Base-by-base conservation (phyloP, 495 filamentous ascomycete species). In the Chaetomidium leptoderma region DNA sequence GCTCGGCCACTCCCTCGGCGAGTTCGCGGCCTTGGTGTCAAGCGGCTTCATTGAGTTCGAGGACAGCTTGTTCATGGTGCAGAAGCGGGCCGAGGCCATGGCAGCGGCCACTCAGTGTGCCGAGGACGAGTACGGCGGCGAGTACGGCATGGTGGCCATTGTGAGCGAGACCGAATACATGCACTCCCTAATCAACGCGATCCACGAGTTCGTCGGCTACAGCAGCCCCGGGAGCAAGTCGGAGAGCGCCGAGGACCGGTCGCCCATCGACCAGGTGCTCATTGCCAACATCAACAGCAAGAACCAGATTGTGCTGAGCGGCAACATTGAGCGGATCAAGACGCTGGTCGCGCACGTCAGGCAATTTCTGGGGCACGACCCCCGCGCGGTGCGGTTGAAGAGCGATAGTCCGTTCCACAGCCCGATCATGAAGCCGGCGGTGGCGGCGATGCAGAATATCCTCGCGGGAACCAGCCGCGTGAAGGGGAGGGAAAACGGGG, bases 221-320 rank as follows among this genome's bases (percentile, higher is more conserved):
- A 74, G 80, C 26, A 81, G 78, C 51, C 74, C 81, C 9, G 85
- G 86, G 13, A 74, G 79, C 33, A 87, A 86, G 62, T 80, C 79
- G 37, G 88, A 93, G 70, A 85, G 81, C 50, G 76, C 73, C 21
- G 74, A 83, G 52, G 82, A 87, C 37, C 72, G 81, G 47, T 84
- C 88, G 37, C 78, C 89, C 5, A 89, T 92, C 53, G 81, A 93
- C 64, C 88, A 95, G 70, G 91, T 98, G 53, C 78, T 86, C 51
- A 91, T 98, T 58, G 93, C 91, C 29, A 98, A 98, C 65, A 84
- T 96, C 72, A 98, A 98, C 72, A 86, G 83, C 62, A 93, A 90
- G 72, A 96, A 95, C 64, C 93, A 98, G 70, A 95, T 98, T 64
- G 93, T 98, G 53, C 76, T 98, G 33, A 91, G 87, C 61, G 93